Conservation (phyloP, 2,329 filamentous ascomycete genomes). For the Reticulascus tulasneorum region DNA sequence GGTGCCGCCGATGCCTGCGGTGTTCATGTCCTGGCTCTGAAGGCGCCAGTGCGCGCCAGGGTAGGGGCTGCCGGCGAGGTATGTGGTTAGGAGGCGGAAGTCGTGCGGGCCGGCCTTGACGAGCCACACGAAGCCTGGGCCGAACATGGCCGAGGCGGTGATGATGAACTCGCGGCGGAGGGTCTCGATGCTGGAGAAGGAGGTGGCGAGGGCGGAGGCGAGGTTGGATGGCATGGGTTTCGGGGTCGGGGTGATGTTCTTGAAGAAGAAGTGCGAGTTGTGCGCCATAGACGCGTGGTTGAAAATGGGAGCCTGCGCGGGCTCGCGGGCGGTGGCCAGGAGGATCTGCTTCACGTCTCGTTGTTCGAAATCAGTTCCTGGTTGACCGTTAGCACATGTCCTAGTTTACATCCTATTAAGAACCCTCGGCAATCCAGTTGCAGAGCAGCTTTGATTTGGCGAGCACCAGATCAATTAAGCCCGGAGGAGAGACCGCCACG, state of each 20-base stretch:
- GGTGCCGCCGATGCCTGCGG: conserved; percentile 37
- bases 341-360: conserved; percentile 63
- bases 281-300: conserved; percentile 95
- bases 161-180: conserved; percentile 75
- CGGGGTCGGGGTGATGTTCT: conserved; percentile 40
- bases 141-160: conserved; percentile 88
- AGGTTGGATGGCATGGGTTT: conserved; percentile 54
- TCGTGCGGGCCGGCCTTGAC: conserved; percentile 53
- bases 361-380: conserved; percentile 63
- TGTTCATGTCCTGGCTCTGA: conserved; percentile 68
- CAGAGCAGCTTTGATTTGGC: no score
- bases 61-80: conserved; percentile 87
- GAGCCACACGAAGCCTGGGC: conserved; percentile 95
- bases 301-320: conserved; percentile 74
- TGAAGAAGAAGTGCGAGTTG: conserved; percentile 86
- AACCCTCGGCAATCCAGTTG: no score
- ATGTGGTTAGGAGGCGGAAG: conserved; percentile 76
- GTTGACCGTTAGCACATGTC: not conserved
- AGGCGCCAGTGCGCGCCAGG: conserved; percentile 77
- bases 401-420: no score
- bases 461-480: no score
- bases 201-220: conserved; percentile 55
- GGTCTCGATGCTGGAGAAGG: conserved; percentile 80
- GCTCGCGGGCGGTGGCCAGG: conserved; percentile 73
- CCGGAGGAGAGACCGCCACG: conserved; percentile 20